These are phyloP conservation scores for Nicotiana rustica DNA, from an alignment of 305 asterid genomes.

Conservation along the genomic window DNA sequence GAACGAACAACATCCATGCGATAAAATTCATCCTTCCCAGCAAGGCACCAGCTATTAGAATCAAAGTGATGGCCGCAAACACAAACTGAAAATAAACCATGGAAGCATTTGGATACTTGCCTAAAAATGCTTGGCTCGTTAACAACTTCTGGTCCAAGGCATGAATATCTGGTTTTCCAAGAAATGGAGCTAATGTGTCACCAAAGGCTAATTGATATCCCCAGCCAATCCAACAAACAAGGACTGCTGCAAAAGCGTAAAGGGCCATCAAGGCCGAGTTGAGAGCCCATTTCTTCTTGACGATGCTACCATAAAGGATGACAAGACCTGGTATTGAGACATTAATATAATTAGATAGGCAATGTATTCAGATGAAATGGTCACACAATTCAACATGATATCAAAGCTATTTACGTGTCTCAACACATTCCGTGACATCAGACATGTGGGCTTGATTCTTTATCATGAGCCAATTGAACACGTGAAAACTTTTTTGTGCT, in stretches of 20 bases:
- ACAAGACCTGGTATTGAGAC: slow-evolving; percentile 49
- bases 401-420: background rate
- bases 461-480: background rate
- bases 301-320: slow-evolving; percentile 74
- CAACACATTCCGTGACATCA: background rate
- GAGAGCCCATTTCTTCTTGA: slow-evolving; percentile 84
- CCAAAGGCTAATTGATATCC: slow-evolving; percentile 77
- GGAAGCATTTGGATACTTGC: slow-evolving; percentile 60
- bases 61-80: slow-evolving; percentile 75
- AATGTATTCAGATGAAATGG: background rate
- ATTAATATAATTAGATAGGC: background rate
- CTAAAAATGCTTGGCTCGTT: slow-evolving; percentile 40
- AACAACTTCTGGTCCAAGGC: slow-evolving; percentile 63
- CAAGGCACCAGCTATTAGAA: slow-evolving; percentile 68
- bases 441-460: background rate
- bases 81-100: slow-evolving; percentile 81
- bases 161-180: slow-evolving; percentile 54
- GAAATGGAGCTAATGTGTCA: slow-evolving; percentile 49
- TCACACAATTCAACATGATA: background rate
- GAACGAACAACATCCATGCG: slow-evolving; percentile 87
- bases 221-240: slow-evolving; percentile 84
- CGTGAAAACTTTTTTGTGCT: background rate
- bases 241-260: slow-evolving; percentile 74
- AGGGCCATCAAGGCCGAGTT: slow-evolving; percentile 85
- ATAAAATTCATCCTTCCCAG: slow-evolving; percentile 75